phyloP scores from a whole-genome alignment of 2,329 filamentous ascomycete species.

The Ploettnerulaceae sp. region DNA sequence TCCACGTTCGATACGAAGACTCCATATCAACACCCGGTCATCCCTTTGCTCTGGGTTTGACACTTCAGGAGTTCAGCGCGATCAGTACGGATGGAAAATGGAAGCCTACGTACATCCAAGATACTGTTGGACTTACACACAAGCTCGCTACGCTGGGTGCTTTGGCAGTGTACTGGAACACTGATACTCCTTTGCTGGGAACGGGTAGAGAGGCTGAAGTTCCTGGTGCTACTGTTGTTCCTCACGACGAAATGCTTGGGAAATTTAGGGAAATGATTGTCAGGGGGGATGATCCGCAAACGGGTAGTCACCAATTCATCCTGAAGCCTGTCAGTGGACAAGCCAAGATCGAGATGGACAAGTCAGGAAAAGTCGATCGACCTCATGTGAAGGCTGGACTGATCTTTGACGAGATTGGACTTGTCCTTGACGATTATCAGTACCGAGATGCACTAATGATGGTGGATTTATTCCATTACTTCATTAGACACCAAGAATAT shows the following conservation, averaged over 20 bases:
- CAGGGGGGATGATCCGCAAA: slow-evolving; percentile 54
- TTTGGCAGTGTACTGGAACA: slow-evolving; percentile 96
- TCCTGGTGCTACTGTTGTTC: slow-evolving; percentile 51
- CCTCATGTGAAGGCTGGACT: slow-evolving; percentile 88
- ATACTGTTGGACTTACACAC: slow-evolving; percentile 75
- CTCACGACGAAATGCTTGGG: slow-evolving; percentile 72
- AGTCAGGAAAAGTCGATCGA: slow-evolving; percentile 71
- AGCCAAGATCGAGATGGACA: slow-evolving; percentile 91
- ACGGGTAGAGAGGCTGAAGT: slow-evolving; percentile 69
- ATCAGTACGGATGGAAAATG: slow-evolving; percentile 93
- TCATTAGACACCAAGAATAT: slow-evolving; percentile 95
- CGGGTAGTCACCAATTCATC: slow-evolving; percentile 77
- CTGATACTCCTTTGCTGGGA: slow-evolving; percentile 78
- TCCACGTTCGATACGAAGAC: slow-evolving; percentile 97
- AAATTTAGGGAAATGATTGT: slow-evolving; percentile 77
- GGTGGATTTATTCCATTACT: slow-evolving; percentile 97
- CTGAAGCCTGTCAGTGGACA: slow-evolving; percentile 93
- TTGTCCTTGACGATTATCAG: slow-evolving; percentile 96
- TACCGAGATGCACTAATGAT: slow-evolving; percentile 98
- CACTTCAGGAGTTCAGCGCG: slow-evolving; percentile 92
- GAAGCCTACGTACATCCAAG: slow-evolving; percentile 93
- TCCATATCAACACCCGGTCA: slow-evolving; percentile 92
- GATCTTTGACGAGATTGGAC: slow-evolving; percentile 93
- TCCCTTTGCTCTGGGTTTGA: slow-evolving; percentile 88
- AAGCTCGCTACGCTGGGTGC: slow-evolving; percentile 90